Evolutionary conservation across 208 protist species (phyloP), one percentile per base, ranked within the genome.

Genomic region (Leishmania braziliensis): DNA sequence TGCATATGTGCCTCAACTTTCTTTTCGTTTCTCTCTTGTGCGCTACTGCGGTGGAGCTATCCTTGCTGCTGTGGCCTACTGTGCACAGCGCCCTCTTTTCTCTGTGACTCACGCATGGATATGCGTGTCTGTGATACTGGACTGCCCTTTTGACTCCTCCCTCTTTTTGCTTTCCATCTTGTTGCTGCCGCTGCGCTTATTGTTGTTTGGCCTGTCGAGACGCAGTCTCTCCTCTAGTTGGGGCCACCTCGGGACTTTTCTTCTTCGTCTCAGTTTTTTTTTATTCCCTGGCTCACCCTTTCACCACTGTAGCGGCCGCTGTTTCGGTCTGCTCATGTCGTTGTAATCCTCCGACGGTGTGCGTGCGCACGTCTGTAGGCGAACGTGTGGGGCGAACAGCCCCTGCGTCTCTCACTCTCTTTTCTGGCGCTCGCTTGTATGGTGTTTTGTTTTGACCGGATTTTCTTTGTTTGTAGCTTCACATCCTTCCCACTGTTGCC

Each of bases 401-500:
- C 23, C n/a, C n/a, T 12, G 53, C 53, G 53, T 66, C n/a, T 66
- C 26, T 23, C 26, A 14, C 43, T 5, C 39, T 29, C 20, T 29
- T 51, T 4, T 29, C 16, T 14, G 2, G 0, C 54, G 23, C 23
- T 16, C 43, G 23, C 78, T 9, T 6, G 33, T 36, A 0, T 79
- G n/a, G 46, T 70, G 56, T 58, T 58, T 14, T 51, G 26, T 39
- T n/a, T 66, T 26, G 39, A 78, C 12, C 0, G 6, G 33, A 70
- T 78, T 54, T 36, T 39, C 14, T 16, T 68, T 60, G 62, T 29
- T 70, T 77, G 39, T 56, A 3, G 65, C 76, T 63, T 43, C 71
- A 50, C 54, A 0, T 12, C 0, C 33, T 18, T 68, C 62, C 29
- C 29, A 16, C 62, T 29, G n/a, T 18, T 10, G n/a, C 29, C 29